A percentile compares a stretch with the other conserved stretches of the same genome.
Evolutionary conservation across 148 eudicot genomes (phyloP).

Genomic region (Rhododendron ferrugineum): DNA sequence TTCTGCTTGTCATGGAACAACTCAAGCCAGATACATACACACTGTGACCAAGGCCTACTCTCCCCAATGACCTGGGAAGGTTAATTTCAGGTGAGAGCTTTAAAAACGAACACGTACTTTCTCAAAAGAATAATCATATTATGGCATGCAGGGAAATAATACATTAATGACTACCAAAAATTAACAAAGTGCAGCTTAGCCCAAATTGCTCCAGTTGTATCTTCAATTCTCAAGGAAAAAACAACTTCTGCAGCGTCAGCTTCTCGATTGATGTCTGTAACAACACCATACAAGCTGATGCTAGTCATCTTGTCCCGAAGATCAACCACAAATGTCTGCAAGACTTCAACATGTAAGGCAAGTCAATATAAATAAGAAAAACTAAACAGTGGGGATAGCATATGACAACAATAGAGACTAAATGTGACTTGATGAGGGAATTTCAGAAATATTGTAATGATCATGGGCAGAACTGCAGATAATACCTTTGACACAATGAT

Average conservation of each 20-base stretch:
- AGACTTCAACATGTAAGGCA: slow-evolving; percentile 51
- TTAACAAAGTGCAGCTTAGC: slow-evolving; percentile 59
- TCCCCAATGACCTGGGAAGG: slow-evolving; percentile 70
- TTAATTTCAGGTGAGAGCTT: not conserved
- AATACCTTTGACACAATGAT: not conserved
- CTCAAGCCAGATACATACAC: slow-evolving; percentile 73
- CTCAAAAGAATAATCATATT: not conserved
- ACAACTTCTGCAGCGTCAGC: slow-evolving; percentile 25
- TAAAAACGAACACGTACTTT: not conserved
- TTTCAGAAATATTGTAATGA: not conserved
- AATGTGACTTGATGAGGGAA: not conserved
- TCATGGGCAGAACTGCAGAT: not conserved
- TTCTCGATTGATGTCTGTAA: slow-evolving; percentile 51
- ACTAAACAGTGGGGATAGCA: not conserved
- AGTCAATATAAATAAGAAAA: slow-evolving; percentile 8
- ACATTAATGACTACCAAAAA: slow-evolving; percentile 50
- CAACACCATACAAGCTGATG: slow-evolving; percentile 72
- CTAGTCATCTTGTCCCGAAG: slow-evolving; percentile 93
- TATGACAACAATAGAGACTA: not conserved
- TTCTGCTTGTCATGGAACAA: slow-evolving; percentile 49
- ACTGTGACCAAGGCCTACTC: slow-evolving; percentile 70
- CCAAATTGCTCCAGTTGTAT: slow-evolving; percentile 71
- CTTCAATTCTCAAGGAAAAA: slow-evolving; percentile 61
- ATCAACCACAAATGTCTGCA: slow-evolving; percentile 74
- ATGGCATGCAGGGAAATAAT: not conserved